Conservation (phyloP, 768 basidiomycete genomes). For the Calocybe gangraenosa region DNA sequence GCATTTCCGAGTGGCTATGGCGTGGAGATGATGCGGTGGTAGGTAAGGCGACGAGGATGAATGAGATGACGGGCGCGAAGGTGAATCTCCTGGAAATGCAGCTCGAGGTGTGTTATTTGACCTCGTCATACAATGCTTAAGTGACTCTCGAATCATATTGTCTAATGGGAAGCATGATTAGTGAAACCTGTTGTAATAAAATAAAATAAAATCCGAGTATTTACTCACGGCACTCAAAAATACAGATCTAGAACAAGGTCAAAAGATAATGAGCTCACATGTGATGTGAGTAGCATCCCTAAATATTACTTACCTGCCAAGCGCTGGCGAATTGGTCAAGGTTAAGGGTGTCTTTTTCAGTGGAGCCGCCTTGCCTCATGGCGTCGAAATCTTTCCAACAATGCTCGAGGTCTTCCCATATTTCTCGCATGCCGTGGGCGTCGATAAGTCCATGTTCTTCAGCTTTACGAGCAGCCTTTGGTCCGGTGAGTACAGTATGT, state of each 20-base stretch:
- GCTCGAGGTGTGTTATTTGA: conserved; percentile 18
- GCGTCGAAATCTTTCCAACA: conserved; percentile 84
- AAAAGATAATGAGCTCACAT: conserved; percentile 11
- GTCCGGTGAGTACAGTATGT: conserved; percentile 75
- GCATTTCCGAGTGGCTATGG: conserved; percentile 48
- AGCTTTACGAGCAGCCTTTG: conserved; percentile 58
- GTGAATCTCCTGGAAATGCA: conserved; percentile 41
- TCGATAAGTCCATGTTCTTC: conserved; percentile 55
- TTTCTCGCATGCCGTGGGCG: conserved; percentile 60
- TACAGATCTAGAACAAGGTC: conserved; percentile 57
- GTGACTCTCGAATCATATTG: conserved; percentile 81
- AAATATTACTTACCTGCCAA: conserved; percentile 66
- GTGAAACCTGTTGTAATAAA: no score
- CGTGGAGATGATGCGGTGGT: conserved; percentile 41
- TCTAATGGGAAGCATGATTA: no score
- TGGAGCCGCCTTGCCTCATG: conserved; percentile 37
- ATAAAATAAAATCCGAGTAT: conserved; percentile 5
- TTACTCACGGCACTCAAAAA: conserved; percentile 82
- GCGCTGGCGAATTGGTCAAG: conserved; percentile 68
- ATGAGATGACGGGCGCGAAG: conserved; percentile 41
- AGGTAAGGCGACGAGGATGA: conserved; percentile 43
- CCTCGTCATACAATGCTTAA: conserved; percentile 52
- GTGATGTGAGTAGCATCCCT: background rate
- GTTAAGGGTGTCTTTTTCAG: conserved; percentile 33
- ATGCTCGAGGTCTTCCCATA: conserved; percentile 81